Evolutionary conservation across 768 basidiomycete species (phyloP).

Genomic region (Clitopilus passeckerianus): DNA sequence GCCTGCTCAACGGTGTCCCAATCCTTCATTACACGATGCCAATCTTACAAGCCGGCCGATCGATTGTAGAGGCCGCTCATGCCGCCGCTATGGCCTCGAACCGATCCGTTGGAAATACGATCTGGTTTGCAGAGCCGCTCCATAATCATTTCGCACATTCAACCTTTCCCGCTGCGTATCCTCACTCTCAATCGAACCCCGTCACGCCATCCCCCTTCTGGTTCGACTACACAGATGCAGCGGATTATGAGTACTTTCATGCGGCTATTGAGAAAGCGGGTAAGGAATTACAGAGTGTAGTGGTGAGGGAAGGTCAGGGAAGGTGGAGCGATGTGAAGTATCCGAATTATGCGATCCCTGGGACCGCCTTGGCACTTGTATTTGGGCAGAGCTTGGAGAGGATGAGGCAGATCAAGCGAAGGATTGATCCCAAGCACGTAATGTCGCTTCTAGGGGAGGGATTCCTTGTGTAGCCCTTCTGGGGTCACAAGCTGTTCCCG

Average conservation of each 20-base stretch:
- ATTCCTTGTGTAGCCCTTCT: slow-evolving; percentile 17
- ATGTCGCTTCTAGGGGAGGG: slow-evolving; percentile 48
- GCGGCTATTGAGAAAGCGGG: background rate
- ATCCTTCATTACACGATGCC: background rate
- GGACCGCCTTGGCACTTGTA: background rate
- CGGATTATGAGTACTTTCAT: background rate
- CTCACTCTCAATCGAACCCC: background rate
- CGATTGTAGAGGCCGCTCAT: background rate
- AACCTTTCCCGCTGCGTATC: background rate
- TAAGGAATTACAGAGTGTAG: background rate
- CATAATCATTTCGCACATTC: background rate
- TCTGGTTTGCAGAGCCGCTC: background rate
- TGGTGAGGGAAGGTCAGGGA: background rate
- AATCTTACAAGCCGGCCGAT: background rate
- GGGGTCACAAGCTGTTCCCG: too few species aligned
- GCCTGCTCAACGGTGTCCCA: background rate
- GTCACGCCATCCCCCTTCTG: background rate
- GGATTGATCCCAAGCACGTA: slow-evolving; percentile 41
- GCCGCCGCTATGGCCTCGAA: background rate
- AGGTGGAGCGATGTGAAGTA: background rate
- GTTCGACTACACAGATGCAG: background rate
- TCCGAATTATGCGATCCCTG: background rate
- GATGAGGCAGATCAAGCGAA: slow-evolving; percentile 27
- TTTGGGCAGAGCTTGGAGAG: slow-evolving; percentile 25
- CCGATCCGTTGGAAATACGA: background rate